Evolutionary conservation across 257 asterid genomes (phyloP), one percentile per base, ranked within the genome.

Genomic region (Agastache rugosa): DNA sequence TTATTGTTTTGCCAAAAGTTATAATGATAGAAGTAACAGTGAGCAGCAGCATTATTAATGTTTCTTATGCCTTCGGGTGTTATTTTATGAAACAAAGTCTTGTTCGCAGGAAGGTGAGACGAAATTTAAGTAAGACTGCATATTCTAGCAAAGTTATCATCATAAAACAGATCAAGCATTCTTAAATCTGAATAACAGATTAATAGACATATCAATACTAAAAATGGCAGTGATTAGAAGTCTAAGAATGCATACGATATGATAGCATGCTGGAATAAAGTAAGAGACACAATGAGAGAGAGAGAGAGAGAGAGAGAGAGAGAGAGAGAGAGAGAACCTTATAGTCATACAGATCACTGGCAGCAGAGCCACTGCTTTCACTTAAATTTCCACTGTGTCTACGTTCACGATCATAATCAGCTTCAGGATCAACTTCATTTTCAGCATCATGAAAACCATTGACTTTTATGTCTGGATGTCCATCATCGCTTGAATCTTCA

Each of bases 361-460:
- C 89, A 77, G 84, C 90, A 67, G 97, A 93, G 73, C 97, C 96
- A 71, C 98, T 93, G 82, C 96, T 89, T 86, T 85, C 96, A 77
- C 98, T 93, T 76, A 93, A 77, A 81, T 86, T 93, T 75, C 97
- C 98, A 80, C 98, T 87, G 78, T 83, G 91, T 77, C 90, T 88
- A 37, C 97, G 95, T 70, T 85, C 93, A 73, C 51, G 87, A 65
- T 90, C 96, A 81, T 83, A 86, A 67, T 89, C 91, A 19, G 86
- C 86, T 76, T 88, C 92, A 76, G 85, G 93, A 77, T 80, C 89
- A 31, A 78, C 91, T 85, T 90, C 93, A 80, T 87, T 87, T 84
- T 89, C 95, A 75, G 96, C 97, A 83, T 90, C 95, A 70, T 87
- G 97, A 86, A 85, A 93, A 67, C 94, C 95, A 77, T 86, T 84